Percentiles rank a stretch among this genome's conserved stretches.
Conservation (phyloP, 225 moss, liverwort and hornwort species). For the Antitrichia curtipendula region DNA sequence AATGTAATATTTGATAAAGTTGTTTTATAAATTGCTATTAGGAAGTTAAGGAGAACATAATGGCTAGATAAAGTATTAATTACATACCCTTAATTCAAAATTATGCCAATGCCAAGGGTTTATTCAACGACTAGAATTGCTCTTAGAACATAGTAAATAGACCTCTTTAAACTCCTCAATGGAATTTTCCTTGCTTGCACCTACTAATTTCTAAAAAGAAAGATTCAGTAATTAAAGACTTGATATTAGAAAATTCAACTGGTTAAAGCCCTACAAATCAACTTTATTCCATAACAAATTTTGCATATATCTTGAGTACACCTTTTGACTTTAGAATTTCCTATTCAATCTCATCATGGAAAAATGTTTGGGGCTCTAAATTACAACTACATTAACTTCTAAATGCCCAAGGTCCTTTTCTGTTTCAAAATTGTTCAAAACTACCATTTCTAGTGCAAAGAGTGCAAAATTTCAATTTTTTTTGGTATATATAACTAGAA, state of each 20-base stretch:
- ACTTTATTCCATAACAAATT: neutral
- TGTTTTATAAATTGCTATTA: neutral
- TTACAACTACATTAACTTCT: rapidly evolving
- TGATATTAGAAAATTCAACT: neutral
- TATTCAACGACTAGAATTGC: rapidly evolving
- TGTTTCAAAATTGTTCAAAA: rapidly evolving
- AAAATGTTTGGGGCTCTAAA: neutral
- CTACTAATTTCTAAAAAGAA: rapidly evolving
- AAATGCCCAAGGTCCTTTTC: neutral
- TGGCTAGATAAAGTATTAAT: neutral
- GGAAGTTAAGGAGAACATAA: neutral
- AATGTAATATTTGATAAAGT: rapidly evolving
- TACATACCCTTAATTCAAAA: no score
- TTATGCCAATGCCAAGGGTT: neutral
- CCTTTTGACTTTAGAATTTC: neutral
- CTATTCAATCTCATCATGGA: no score
- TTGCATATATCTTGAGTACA: neutral
- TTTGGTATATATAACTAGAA: rapidly evolving
- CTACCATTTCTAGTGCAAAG: neutral
- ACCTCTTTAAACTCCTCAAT: neutral
- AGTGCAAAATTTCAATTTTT: neutral
- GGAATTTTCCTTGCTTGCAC: rapidly evolving
- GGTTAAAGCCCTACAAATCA: rapidly evolving
- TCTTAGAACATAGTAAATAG: rapidly evolving
- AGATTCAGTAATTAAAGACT: neutral